Evolutionary conservation across 192 early-diverging fungal genomes (phyloP), one percentile per base, ranked within the genome.

Genomic region (Thamnidium elegans): DNA sequence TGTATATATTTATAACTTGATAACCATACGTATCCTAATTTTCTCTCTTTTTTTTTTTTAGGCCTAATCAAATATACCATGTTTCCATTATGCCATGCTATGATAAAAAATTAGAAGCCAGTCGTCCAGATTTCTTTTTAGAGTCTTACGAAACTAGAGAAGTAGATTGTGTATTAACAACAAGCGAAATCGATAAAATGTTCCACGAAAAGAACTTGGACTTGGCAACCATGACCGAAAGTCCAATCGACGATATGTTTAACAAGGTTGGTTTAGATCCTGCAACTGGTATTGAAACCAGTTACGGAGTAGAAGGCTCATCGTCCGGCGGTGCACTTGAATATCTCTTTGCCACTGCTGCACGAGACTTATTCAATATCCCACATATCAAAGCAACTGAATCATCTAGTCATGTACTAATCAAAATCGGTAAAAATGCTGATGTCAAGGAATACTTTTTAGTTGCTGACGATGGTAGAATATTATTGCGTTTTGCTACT

Each of bases 91-190:
- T 98, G 97, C 95, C 95, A 34, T 99, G 97, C 75, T 99, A 95
- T 63, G 97, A 99, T 74, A 99, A 98, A 72, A 99, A 99, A 76
- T 84, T 99, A 15, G 97, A 99, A 76, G 97, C 95, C 0, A 95
- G 93, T 31, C 84, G 97, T 15, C 78, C 82, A 36, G 94, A 98
- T 67, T 98, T 99, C 69, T 93, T 90, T 79, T 82, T 74, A 62
- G 90, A 94, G 62, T 45, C 89, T 26, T 93, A 87, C 69, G 58
- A 82, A 48, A 93, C 93, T 0, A 86, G 94, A 23, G 97, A 99
- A 68, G 94, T 98, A 1, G 97, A 99, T 72, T 95, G 93, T 69
- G 97, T 99, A 8, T 85, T 99, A 20, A 93, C 97, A 0, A 94
- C 97, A 0, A 89, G 90, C 15, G 96, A 99, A 77, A 80, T 98